Conservation (phyloP, 2,329 filamentous ascomycete species). For the Fulvia fulva region DNA sequence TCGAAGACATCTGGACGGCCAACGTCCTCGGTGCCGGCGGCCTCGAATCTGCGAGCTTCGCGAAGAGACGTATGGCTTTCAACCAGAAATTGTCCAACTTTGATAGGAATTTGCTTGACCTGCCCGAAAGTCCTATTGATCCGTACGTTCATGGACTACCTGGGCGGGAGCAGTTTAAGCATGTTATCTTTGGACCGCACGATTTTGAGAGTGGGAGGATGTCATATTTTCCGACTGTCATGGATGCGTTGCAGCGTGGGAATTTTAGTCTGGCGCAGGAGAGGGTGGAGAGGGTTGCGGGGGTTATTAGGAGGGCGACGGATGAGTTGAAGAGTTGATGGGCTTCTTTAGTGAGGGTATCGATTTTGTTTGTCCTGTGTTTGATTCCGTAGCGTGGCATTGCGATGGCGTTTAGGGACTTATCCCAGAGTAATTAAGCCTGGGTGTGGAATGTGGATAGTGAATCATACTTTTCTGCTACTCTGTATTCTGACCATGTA, state of each 20-base stretch:
- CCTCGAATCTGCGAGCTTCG: constrained; percentile 68
- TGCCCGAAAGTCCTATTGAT: constrained; percentile 42
- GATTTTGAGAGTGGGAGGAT: constrained; percentile 61
- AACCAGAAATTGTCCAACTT: constrained; percentile 77
- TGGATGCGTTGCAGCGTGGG: constrained; percentile 69
- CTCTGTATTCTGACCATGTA: too few relatives aligned
- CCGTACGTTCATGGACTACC: constrained; percentile 51
- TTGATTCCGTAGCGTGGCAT: neutral
- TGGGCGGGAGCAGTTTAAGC: constrained; percentile 88
- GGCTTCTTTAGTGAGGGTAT: neutral
- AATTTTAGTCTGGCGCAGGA: constrained; percentile 67
- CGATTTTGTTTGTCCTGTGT: neutral
- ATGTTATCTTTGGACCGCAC: constrained; percentile 82
- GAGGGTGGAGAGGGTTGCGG: constrained; percentile 68
- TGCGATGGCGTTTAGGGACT: neutral
- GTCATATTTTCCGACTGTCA: constrained; percentile 75
- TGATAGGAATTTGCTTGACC: constrained; percentile 77
- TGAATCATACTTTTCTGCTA: neutral
- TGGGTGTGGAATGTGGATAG: neutral
- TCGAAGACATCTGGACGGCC: constrained; percentile 73
- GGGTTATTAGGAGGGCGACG: constrained; percentile 61
- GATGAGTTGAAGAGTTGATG: constrained; percentile 37
- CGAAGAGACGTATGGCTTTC: constrained; percentile 65
- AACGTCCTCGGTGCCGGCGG: constrained; percentile 65
- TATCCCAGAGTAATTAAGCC: too few relatives aligned